phyloP scores from a whole-genome alignment of 2,329 filamentous ascomycete species.

The Trichoderma sp. region DNA sequence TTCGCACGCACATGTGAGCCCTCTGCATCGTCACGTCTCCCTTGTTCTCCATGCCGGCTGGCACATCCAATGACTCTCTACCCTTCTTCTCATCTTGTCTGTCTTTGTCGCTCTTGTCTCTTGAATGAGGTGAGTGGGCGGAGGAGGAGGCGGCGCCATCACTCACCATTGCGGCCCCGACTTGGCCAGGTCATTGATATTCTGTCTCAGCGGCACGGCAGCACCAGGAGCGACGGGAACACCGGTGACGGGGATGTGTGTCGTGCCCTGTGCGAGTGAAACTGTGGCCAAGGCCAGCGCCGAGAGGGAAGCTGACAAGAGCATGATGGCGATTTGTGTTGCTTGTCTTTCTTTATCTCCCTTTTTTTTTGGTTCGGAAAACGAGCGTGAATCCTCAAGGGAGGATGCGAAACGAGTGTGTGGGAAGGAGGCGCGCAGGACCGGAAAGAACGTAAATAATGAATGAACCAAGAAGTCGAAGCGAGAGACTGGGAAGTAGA shows the following conservation, averaged over 20 bases:
- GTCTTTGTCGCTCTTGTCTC: background rate
- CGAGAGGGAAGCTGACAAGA: constrained; percentile 32
- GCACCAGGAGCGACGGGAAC: constrained; percentile 44
- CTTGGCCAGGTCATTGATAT: constrained; percentile 51
- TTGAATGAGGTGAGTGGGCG: background rate
- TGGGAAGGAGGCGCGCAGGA: background rate
- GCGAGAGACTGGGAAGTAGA: constrained; percentile 8
- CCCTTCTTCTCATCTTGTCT: background rate
- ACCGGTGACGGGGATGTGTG: constrained; percentile 44
- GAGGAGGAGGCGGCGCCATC: background rate
- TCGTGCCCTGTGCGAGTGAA: constrained; percentile 34
- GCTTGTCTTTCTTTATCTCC: too few species aligned
- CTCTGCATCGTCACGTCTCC: background rate
- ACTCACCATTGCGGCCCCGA: constrained; percentile 48
- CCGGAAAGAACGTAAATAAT: background rate
- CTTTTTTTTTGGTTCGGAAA: background rate
- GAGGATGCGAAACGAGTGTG: constrained; percentile 3
- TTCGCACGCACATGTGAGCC: constrained; percentile 18
- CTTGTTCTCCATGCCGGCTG: background rate
- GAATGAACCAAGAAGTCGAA: background rate
- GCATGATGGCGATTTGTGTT: constrained; percentile 27
- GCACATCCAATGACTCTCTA: background rate
- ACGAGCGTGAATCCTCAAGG: constrained; percentile 19
- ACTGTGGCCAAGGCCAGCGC: constrained; percentile 36
- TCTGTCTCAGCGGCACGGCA: constrained; percentile 48